Evolutionary conservation across 495 filamentous ascomycete species (phyloP).

Genomic region (Entonaema liquescens): DNA sequence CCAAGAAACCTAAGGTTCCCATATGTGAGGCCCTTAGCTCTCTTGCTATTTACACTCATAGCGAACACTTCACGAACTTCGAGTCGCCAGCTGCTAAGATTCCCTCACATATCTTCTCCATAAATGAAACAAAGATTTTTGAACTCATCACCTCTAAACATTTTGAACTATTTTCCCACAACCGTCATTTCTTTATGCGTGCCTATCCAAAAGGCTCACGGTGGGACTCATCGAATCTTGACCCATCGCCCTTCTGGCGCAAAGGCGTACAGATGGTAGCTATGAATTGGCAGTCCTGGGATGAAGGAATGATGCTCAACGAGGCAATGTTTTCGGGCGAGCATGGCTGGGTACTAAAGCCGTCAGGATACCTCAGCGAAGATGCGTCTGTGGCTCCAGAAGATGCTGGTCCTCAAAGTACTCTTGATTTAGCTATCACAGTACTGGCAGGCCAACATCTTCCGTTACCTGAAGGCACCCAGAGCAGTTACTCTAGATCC

Average conservation of each 20-base stretch:
- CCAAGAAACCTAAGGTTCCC: slow-evolving; percentile 61
- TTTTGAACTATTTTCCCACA: slow-evolving; percentile 77
- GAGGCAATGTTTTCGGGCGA: slow-evolving; percentile 89
- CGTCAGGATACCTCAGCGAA: slow-evolving; percentile 58
- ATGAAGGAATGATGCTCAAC: slow-evolving; percentile 95
- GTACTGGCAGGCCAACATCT: slow-evolving; percentile 57
- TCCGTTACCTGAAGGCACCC: slow-evolving; percentile 47
- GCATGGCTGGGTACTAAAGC: slow-evolving; percentile 87
- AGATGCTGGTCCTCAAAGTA: slow-evolving; percentile 32
- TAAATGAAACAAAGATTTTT: slow-evolving; percentile 77
- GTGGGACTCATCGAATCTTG: slow-evolving; percentile 83
- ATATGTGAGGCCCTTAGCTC: slow-evolving; percentile 75
- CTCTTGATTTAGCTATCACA: slow-evolving; percentile 54
- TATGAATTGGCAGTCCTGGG: slow-evolving; percentile 91
- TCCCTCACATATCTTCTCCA: slow-evolving; percentile 84
- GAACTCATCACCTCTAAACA: slow-evolving; percentile 63
- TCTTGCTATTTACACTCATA: slow-evolving; percentile 85
- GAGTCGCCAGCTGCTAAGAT: slow-evolving; percentile 62
- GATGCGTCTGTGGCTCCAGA: slow-evolving; percentile 9
- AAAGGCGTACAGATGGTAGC: slow-evolving; percentile 92
- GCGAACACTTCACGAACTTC: slow-evolving; percentile 78
- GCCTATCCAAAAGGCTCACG: slow-evolving; percentile 85
- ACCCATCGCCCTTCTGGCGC: slow-evolving; percentile 85
- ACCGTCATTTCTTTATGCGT: slow-evolving; percentile 84
- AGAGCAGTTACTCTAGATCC: slow-evolving; percentile 38